Evolutionary conservation across 2,329 filamentous ascomycete genomes (phyloP).

Genomic region (Plectosphaerella cucumerina): DNA sequence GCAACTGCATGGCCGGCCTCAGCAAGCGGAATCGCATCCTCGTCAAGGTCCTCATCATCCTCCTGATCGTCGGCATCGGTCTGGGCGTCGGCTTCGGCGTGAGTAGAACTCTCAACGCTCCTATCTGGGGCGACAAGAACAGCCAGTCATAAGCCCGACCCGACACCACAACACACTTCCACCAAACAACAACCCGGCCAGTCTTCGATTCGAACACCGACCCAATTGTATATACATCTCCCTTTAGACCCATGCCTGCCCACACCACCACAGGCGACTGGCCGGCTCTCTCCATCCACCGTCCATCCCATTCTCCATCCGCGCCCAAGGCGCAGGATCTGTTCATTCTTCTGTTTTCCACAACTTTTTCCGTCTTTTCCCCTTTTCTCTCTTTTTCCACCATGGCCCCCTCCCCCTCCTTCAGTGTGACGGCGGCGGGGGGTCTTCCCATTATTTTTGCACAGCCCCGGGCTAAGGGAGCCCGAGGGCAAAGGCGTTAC

Average conservation of each 20-base stretch:
- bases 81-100: slow-evolving; percentile 56
- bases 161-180: not conserved
- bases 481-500: not conserved
- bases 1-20: slow-evolving; percentile 48
- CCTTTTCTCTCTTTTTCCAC: not conserved
- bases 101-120: slow-evolving; percentile 56
- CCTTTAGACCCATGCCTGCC: not conserved
- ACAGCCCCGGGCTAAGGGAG: not conserved
- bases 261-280: not conserved
- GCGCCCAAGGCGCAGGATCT: not conserved
- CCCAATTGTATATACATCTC: not conserved
- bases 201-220: not conserved
- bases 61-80: slow-evolving; percentile 49
- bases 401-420: not conserved
- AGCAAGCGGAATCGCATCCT: slow-evolving; percentile 51
- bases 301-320: not conserved
- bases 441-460: not conserved
- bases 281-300: not conserved
- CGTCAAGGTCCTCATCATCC: slow-evolving; percentile 47
- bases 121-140: slow-evolving; percentile 46
- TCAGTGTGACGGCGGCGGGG: too few species aligned
- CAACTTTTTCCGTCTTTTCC: not conserved
- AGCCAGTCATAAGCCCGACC: slow-evolving; percentile 4
- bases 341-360: not conserved
- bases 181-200: not conserved